phyloP scores from a whole-genome alignment of 169 alveolate species.

The Neospora caninum region DNA sequence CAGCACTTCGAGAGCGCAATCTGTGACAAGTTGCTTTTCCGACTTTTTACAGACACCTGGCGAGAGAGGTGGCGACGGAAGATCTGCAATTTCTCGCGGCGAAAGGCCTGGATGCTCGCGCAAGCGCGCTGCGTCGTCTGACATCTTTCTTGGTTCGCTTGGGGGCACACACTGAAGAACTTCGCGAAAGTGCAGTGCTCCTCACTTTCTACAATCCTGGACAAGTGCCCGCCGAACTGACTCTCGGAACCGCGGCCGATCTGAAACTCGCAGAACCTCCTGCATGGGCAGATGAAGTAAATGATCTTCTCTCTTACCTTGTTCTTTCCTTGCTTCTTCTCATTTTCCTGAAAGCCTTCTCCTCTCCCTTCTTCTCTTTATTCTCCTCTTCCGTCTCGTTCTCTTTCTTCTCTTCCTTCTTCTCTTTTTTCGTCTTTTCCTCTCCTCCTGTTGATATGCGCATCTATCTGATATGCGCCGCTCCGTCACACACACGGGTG shows the following conservation, averaged over 20 bases:
- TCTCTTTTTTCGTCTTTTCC: too few species aligned
- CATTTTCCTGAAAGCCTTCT: too few species aligned
- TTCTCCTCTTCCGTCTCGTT: too few species aligned
- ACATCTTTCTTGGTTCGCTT: not conserved
- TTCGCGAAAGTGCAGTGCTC: not conserved
- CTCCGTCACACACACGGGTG: too few species aligned
- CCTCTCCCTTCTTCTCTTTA: too few species aligned
- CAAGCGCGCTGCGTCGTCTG: not conserved
- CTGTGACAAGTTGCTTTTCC: not conserved
- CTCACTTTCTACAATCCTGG: slow-evolving; percentile 34
- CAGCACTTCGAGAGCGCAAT: too few species aligned
- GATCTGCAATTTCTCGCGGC: not conserved
- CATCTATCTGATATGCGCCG: too few species aligned
- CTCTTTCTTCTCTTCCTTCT: too few species aligned
- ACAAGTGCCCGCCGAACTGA: not conserved
- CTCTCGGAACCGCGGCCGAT: not conserved
- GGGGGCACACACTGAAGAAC: not conserved
- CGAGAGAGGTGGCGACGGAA: not conserved
- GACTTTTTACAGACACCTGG: not conserved
- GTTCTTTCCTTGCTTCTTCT: too few species aligned
- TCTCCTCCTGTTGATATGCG: too few species aligned
- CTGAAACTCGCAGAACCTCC: not conserved
- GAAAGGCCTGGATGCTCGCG: slow-evolving; percentile 27
- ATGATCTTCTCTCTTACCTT: too few species aligned
- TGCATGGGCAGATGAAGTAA: not conserved